A percentile compares a stretch with the other conserved stretches of the same genome.
Evolutionary conservation across 2,329 filamentous ascomycete species (phyloP).

Genomic region (Botrytis pseudocinerea): DNA sequence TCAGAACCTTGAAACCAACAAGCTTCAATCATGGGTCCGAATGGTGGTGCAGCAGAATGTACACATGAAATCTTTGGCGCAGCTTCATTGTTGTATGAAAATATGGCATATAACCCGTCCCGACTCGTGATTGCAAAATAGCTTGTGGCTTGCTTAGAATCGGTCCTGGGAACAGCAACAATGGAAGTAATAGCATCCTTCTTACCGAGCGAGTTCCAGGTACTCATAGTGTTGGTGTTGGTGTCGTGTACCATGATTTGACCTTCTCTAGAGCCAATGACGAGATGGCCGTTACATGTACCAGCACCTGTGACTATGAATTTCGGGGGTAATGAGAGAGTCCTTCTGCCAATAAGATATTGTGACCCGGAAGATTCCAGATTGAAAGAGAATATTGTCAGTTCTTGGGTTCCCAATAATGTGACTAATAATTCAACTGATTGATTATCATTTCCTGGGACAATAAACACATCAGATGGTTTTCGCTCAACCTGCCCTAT

Average conservation of each 20-base stretch:
- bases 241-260: slow-evolving; percentile 51
- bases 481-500: slow-evolving; percentile 35
- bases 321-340: slow-evolving; percentile 41
- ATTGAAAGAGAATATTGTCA: slow-evolving; percentile 17
- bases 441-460: background rate
- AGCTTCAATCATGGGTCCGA: slow-evolving; percentile 76
- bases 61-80: slow-evolving; percentile 45
- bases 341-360: background rate
- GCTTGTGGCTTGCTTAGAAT: slow-evolving; percentile 39
- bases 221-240: slow-evolving; percentile 19
- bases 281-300: slow-evolving; percentile 42
- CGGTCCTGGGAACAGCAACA: slow-evolving; percentile 44
- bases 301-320: slow-evolving; percentile 55
- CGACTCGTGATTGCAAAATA: slow-evolving; percentile 74
- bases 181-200: slow-evolving; percentile 70
- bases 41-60: slow-evolving; percentile 68
- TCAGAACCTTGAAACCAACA: slow-evolving; percentile 60
- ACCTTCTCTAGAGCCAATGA: slow-evolving; percentile 58
- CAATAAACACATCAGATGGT: slow-evolving; percentile 40
- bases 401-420: background rate
- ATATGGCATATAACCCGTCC: slow-evolving; percentile 75
- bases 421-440: slow-evolving; percentile 7
- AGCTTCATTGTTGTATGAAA: slow-evolving; percentile 24
- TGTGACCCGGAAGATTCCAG: background rate
- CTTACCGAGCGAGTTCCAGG: slow-evolving; percentile 31